Evolutionary conservation across 2,329 filamentous ascomycete genomes (phyloP).

Genomic region (Arthrobotrys sphaeroides): DNA sequence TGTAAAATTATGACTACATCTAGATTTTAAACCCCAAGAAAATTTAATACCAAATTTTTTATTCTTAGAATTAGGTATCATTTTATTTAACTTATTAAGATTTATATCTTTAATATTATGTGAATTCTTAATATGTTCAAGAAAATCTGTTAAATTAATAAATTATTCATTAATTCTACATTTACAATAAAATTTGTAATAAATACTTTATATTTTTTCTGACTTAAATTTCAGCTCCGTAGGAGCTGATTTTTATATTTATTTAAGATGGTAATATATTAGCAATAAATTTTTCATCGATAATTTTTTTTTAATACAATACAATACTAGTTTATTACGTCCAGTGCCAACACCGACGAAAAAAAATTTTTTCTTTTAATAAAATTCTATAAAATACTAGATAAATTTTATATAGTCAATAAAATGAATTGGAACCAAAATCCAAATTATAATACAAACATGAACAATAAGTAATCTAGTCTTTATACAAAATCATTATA

Average conservation of each 20-base stretch:
- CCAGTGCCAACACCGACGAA: too few relatives aligned
- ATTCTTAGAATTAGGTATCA: slow-evolving; percentile 55
- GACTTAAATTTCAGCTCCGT: slow-evolving; percentile 13
- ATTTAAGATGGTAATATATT: slow-evolving; percentile 4
- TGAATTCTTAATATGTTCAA: slow-evolving; percentile 41
- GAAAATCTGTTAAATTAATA: slow-evolving; percentile 49
- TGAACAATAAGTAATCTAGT: too few relatives aligned
- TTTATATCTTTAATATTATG: too few relatives aligned
- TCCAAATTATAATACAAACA: too few relatives aligned
- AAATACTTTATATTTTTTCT: slow-evolving; percentile 10
- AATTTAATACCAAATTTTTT: neutral
- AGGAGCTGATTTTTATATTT: slow-evolving; percentile 16
- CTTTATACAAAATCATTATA: too few relatives aligned
- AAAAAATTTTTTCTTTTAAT: too few relatives aligned
- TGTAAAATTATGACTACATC: neutral
- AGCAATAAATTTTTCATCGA: slow-evolving; percentile 8
- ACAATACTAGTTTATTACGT: slow-evolving; percentile 5
- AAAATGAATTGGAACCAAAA: too few relatives aligned
- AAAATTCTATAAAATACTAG: too few relatives aligned
- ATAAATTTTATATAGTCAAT: too few relatives aligned
- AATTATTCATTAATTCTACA: slow-evolving; percentile 38
- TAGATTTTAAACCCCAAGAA: neutral
- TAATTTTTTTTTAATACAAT: slow-evolving; percentile 16
- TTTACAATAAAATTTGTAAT: slow-evolving; percentile 34
- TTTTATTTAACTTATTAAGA: slow-evolving; percentile 1